Evolutionary conservation across 2,329 filamentous ascomycete genomes (phyloP).

Genomic region (Juglanconis sp.): DNA sequence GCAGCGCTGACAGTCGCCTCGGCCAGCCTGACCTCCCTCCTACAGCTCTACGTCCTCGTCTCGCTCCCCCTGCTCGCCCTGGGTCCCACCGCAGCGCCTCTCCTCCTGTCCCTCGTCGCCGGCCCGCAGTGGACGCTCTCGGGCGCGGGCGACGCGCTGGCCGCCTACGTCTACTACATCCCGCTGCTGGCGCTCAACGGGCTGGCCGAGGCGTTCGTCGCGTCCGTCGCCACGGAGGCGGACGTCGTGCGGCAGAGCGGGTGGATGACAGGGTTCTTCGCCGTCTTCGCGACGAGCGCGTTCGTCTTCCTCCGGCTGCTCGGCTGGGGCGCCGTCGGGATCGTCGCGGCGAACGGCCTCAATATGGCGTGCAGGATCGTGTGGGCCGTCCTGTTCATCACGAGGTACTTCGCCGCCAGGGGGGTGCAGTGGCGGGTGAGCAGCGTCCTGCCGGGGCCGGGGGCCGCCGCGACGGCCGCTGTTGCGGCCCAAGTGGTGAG

Average conservation of each 20-base stretch:
- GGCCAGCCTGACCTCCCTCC: conserved; percentile 57
- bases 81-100: conserved; percentile 72
- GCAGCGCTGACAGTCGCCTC: conserved; percentile 37
- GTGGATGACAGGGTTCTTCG: conserved; percentile 82
- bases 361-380: conserved; percentile 84
- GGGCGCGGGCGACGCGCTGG: conserved; percentile 70
- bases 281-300: conserved; percentile 70
- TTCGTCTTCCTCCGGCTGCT: conserved; percentile 71
- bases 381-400: conserved; percentile 77
- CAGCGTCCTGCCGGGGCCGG: conserved; percentile 41
- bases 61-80: conserved; percentile 66
- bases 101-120: conserved; percentile 71
- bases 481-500: conserved; percentile 41
- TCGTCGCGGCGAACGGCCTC: conserved; percentile 83
- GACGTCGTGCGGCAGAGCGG: conserved; percentile 75
- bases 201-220: conserved; percentile 87
- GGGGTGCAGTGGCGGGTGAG: conserved; percentile 38
- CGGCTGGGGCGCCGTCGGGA: conserved; percentile 69
- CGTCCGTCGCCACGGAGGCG: conserved; percentile 72
- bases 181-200: conserved; percentile 91
- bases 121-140: conserved; percentile 72
- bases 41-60: conserved; percentile 72
- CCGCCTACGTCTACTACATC: conserved; percentile 86
- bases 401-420: conserved; percentile 53
- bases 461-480: conserved; percentile 41